These are phyloP conservation scores for Aspergillus nomiae DNA, from an alignment of 2,329 filamentous ascomycete species.

Conservation along the genomic window DNA sequence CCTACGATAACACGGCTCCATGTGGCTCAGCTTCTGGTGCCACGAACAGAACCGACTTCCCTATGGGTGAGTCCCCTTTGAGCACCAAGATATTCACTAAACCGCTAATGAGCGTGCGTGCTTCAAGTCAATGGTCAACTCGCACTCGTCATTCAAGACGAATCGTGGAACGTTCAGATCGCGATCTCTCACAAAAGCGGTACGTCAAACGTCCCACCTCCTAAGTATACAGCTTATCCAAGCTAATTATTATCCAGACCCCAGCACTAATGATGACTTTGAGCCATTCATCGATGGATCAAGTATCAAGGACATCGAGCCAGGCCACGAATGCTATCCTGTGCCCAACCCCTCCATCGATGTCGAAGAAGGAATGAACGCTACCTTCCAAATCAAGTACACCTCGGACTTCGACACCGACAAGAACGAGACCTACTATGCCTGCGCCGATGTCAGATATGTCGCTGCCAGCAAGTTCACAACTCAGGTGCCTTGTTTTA, in stretches of 20 bases:
- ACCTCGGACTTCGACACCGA: conserved; percentile 44
- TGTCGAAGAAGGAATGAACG: conserved; percentile 43
- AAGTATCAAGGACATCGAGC: conserved; percentile 41
- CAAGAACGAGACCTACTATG: conserved; percentile 49
- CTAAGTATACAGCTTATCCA: no score
- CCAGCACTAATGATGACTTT: conserved; percentile 44
- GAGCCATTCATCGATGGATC: conserved; percentile 33
- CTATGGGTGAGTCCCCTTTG: conserved; percentile 48
- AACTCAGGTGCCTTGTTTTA: conserved; percentile 49
- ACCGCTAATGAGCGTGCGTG: neutral
- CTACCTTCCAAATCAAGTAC: conserved; percentile 51
- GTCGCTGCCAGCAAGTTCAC: conserved; percentile 44
- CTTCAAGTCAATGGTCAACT: conserved; percentile 55
- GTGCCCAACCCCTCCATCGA: conserved; percentile 38
- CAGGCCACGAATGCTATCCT: conserved; percentile 50
- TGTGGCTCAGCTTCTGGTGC: conserved; percentile 56
- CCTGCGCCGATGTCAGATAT: conserved; percentile 51
- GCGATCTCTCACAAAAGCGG: conserved; percentile 56
- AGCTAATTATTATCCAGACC: conserved; percentile 32
- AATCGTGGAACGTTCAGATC: conserved; percentile 58
- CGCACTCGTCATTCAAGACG: conserved; percentile 59
- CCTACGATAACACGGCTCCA: conserved; percentile 58
- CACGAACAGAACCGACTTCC: conserved; percentile 58
- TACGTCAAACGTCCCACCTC: conserved; percentile 30
- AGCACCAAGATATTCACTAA: neutral